Conservation (phyloP, 495 filamentous ascomycete species). For the Penicillium soppii region DNA sequence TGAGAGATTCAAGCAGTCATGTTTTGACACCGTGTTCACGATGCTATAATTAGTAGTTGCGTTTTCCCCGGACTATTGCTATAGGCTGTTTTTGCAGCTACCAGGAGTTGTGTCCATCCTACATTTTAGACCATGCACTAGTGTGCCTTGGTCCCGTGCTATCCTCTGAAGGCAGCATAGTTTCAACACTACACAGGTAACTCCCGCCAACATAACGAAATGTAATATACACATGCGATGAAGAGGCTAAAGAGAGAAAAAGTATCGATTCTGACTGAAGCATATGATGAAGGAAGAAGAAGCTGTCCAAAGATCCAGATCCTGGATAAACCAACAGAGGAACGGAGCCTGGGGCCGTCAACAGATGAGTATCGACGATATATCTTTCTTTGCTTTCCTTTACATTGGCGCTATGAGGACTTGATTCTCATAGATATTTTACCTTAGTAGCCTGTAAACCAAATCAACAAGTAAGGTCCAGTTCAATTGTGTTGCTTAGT, state of each 20-base stretch:
- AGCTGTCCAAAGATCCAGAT: too few species aligned
- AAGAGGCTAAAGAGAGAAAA: too few species aligned
- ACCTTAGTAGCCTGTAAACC: not conserved
- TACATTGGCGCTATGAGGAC: not conserved
- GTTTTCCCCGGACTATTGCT: not conserved
- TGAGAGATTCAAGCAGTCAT: not conserved
- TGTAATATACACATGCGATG: too few species aligned
- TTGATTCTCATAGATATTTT: not conserved
- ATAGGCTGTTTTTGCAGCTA: not conserved
- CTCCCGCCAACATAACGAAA: too few species aligned
- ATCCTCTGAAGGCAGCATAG: not conserved
- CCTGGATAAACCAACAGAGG: not conserved
- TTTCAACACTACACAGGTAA: not conserved
- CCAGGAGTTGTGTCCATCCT: not conserved
- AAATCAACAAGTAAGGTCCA: not conserved
- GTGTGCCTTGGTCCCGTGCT: not conserved
- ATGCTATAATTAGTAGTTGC: not conserved
- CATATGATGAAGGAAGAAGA: too few species aligned
- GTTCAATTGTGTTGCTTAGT: not conserved
- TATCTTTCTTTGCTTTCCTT: not conserved
- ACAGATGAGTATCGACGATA: not conserved
- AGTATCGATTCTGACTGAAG: too few species aligned
- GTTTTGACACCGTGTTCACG: not conserved
- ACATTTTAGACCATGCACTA: not conserved
- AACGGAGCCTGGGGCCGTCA: not conserved